Evolutionary conservation across 371 early-diverging fungal genomes (phyloP), one percentile per base, ranked within the genome.

Genomic region (Mucor mucedo): DNA sequence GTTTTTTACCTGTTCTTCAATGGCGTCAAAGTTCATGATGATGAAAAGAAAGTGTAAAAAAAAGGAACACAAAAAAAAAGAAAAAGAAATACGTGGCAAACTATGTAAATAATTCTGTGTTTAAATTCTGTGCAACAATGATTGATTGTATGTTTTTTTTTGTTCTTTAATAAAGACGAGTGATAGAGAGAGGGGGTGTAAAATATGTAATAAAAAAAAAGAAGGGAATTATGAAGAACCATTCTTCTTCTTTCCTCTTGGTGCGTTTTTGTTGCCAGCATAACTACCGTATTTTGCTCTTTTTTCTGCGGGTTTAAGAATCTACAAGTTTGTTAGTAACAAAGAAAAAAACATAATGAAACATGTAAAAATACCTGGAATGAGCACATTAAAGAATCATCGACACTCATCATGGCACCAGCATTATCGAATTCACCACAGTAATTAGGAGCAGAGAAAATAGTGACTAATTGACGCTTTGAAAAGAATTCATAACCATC

Each of bases 401-500:
- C 93, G 16, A 98, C 96, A 52, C 89, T 87, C 98, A 99, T 96
- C 78, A 98, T 94, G 0, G 95, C 98, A 27, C 95, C 96, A 45
- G 86, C 89, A 65, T 98, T 98, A 70, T 97, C 97, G 81, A 98
- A 98, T 78, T 98, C 98, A 52, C 98, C 99, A 76, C 99, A 99
- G 70, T 98, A 99, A 77, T 99, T 98, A 55, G 99, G 98, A 13
- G 99, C 99, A 27, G 93, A 93, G 70, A 98, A 99, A 39, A 99
- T 79, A 10, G 99, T 99, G 7, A 99, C 99, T 29, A 98, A 76
- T 52, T 91, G 89, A 50, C 96, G 86, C 68, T 95, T 91, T 58
- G 93, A 93, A 85, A 98, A 98, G 77, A 99, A 99, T 76, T 98
- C 98, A 73, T 99, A 99, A 10, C 99, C 98, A 67, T 98, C 98